These are phyloP conservation scores for Fusarium sp. DNA, from an alignment of 2,329 filamentous ascomycete species.

Conservation along the genomic window DNA sequence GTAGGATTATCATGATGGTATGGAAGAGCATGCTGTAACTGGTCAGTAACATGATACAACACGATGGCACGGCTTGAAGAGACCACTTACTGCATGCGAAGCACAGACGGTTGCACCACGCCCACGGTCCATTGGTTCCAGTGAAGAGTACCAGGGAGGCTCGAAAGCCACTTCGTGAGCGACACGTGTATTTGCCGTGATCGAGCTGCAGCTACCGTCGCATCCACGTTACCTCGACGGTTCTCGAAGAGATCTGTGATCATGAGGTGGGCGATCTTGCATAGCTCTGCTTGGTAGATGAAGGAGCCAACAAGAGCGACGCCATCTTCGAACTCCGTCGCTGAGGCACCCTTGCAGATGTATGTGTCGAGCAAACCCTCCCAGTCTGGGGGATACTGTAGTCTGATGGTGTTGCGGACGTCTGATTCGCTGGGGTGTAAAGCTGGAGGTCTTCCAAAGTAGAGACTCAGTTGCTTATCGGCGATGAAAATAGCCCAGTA, in stretches of 20 bases:
- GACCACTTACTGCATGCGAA: constrained; percentile 61
- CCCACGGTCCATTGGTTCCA: constrained; percentile 68
- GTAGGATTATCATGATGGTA: constrained; percentile 66
- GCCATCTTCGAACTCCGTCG: constrained; percentile 63
- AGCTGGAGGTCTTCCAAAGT: constrained; percentile 66
- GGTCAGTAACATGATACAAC: constrained; percentile 32
- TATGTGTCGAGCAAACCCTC: constrained; percentile 63
- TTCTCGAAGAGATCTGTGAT: constrained; percentile 68
- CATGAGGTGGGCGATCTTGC: constrained; percentile 65
- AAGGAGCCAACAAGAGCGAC: constrained; percentile 61
- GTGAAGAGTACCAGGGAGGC: constrained; percentile 62
- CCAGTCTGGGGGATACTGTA: constrained; percentile 66
- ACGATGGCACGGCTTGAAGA: neutral
- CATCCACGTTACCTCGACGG: constrained; percentile 58
- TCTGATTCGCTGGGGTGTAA: constrained; percentile 65
- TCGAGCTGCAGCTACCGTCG: constrained; percentile 58
- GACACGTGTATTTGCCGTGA: constrained; percentile 63
- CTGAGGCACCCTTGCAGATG: constrained; percentile 60
- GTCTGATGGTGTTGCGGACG: constrained; percentile 63
- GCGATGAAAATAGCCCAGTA: constrained; percentile 67
- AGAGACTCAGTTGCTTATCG: constrained; percentile 66
- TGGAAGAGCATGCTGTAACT: constrained; percentile 61
- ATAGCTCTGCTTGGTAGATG: constrained; percentile 63
- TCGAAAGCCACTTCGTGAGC: constrained; percentile 63
- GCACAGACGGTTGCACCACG: constrained; percentile 61